phyloP scores from a whole-genome alignment of 306 rosid species.

The Rosa rugosa region DNA sequence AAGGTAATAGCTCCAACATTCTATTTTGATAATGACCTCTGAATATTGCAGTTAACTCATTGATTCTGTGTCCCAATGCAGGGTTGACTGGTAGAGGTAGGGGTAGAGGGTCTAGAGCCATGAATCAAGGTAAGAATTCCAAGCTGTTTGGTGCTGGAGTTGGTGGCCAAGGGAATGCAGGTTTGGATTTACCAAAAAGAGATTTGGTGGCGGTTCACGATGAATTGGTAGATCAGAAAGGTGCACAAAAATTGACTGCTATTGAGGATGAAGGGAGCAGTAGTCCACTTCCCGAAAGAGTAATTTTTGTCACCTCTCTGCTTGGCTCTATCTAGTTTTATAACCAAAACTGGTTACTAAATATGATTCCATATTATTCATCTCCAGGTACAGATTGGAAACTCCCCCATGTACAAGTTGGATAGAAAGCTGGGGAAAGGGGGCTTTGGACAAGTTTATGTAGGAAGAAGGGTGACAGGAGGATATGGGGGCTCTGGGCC shows the following conservation, averaged over 20 bases:
- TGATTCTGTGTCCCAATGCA: slow-evolving; percentile 15
- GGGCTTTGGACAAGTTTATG: slow-evolving; percentile 41
- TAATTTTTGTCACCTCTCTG: slow-evolving; percentile 10
- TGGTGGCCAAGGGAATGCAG: slow-evolving; percentile 30
- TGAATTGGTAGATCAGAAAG: slow-evolving; percentile 28
- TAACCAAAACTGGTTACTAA: background rate
- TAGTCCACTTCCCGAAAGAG: slow-evolving; percentile 40
- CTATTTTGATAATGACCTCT: background rate
- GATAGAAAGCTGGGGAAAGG: slow-evolving; percentile 41
- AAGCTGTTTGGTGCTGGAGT: slow-evolving; percentile 29
- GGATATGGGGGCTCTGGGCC: slow-evolving; percentile 28
- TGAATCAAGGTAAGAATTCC: slow-evolving; percentile 40
- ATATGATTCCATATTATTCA: background rate
- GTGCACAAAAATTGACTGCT: slow-evolving; percentile 33
- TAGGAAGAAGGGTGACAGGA: slow-evolving; percentile 37
- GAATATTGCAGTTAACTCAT: slow-evolving; percentile 3
- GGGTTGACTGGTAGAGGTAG: slow-evolving; percentile 34
- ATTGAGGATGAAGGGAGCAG: slow-evolving; percentile 38
- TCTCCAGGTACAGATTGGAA: slow-evolving; percentile 36
- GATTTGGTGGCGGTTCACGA: slow-evolving; percentile 33
- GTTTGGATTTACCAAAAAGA: slow-evolving; percentile 26
- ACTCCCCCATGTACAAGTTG: slow-evolving; percentile 36
- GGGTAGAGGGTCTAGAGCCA: slow-evolving; percentile 41
- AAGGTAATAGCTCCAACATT: slow-evolving; percentile 27
- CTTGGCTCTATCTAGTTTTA: background rate